phyloP scores from a whole-genome alignment of 2,329 filamentous ascomycete species.

The Fusarium setosum region DNA sequence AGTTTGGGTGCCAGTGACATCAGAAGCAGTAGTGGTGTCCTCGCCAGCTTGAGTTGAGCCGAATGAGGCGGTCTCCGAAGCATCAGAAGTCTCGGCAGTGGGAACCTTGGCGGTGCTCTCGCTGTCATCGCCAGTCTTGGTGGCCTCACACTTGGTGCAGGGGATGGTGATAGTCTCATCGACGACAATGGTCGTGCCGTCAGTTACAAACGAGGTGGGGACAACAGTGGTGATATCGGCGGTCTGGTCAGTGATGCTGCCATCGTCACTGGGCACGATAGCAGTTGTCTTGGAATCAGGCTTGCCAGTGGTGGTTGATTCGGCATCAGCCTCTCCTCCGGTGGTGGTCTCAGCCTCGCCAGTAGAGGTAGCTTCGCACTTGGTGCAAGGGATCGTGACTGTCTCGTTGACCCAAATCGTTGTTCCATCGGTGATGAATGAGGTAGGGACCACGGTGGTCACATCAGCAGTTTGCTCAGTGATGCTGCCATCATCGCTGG shows the following conservation, averaged over 20 bases:
- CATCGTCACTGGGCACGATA: neutral
- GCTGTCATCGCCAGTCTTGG: conserved; percentile 21
- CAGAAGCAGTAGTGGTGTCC: conserved; percentile 6
- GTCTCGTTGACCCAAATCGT: conserved; percentile 36
- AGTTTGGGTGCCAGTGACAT: conserved; percentile 19
- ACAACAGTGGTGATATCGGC: conserved; percentile 27
- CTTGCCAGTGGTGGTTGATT: conserved; percentile 15
- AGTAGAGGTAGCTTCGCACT: conserved; percentile 16
- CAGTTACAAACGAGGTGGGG: conserved; percentile 30
- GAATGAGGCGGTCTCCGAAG: conserved; percentile 14
- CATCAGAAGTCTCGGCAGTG: conserved; percentile 15
- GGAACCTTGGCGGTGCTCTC: conserved; percentile 4
- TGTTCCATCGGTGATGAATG: conserved; percentile 31
- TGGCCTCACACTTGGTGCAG: conserved; percentile 26
- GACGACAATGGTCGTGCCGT: conserved; percentile 34
- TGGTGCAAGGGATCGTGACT: conserved; percentile 35
- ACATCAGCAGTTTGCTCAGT: conserved; percentile 23
- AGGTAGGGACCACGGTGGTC: conserved; percentile 30
- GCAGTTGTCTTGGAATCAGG: conserved; percentile 13
- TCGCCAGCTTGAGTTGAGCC: conserved; percentile 18
- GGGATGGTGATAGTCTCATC: conserved; percentile 34
- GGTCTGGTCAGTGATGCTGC: conserved; percentile 20
- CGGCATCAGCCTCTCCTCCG: conserved; percentile 1
- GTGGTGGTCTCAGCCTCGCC: conserved; percentile 29
- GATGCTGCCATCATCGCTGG: neutral